Evolutionary conservation across 2,329 filamentous ascomycete species (phyloP).

Genomic region (Penicillium sp.): DNA sequence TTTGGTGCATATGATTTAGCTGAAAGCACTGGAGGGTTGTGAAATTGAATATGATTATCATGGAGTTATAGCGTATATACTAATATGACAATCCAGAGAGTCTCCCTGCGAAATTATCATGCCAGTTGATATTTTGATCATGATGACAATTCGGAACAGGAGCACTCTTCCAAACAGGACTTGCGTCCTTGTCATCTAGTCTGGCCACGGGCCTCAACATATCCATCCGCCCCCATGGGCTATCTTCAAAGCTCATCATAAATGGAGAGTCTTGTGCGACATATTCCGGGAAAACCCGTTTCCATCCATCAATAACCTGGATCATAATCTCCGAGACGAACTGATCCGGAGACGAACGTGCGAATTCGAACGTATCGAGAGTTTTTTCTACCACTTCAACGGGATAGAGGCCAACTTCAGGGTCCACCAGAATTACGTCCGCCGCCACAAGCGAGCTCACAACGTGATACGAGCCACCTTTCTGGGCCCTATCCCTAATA

Average conservation of each 20-base stretch:
- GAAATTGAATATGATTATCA: neutral
- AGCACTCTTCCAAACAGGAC: slow-evolving; percentile 12
- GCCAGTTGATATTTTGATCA: slow-evolving; percentile 9
- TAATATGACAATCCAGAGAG: neutral
- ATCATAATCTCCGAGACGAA: slow-evolving; percentile 17
- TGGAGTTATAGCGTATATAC: neutral
- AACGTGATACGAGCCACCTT: slow-evolving; percentile 23
- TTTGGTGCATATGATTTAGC: neutral
- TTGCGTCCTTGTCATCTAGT: slow-evolving; percentile 14
- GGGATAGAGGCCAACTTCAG: slow-evolving; percentile 35
- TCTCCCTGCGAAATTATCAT: neutral
- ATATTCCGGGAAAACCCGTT: slow-evolving; percentile 14
- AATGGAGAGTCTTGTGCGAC: slow-evolving; percentile 16
- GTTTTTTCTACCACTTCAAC: slow-evolving; percentile 6
- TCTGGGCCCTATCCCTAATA: slow-evolving; percentile 14
- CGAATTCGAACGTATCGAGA: slow-evolving; percentile 9
- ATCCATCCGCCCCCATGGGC: slow-evolving; percentile 13
- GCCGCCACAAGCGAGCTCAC: slow-evolving; percentile 30
- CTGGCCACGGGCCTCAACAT: slow-evolving; percentile 14
- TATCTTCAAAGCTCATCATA: slow-evolving; percentile 15
- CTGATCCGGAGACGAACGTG: slow-evolving; percentile 15
- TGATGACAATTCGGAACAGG: slow-evolving; percentile 18
- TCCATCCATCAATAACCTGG: slow-evolving; percentile 15
- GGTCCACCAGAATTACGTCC: slow-evolving; percentile 30
- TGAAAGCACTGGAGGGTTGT: neutral